phyloP scores from a whole-genome alignment of 768 basidiomycete species.

The Lentinula sp. region DNA sequence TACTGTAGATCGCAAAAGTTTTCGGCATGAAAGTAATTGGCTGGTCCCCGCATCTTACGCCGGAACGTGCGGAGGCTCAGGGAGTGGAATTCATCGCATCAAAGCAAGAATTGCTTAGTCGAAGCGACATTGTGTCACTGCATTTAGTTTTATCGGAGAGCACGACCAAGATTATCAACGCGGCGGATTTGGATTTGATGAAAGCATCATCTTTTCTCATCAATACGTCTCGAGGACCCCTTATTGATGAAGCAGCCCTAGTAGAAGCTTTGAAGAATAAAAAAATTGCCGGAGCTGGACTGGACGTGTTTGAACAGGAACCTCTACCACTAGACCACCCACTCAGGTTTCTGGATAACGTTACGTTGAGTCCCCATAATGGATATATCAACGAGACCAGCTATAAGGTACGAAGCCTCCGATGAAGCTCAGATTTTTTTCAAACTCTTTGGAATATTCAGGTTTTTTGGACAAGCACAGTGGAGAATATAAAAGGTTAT shows the following conservation, averaged over 20 bases:
- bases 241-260: slow-evolving; percentile 56
- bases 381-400: slow-evolving; percentile 49
- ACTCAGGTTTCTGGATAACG: slow-evolving; percentile 42
- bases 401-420: slow-evolving; percentile 34
- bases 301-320: slow-evolving; percentile 64
- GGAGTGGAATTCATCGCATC: slow-evolving; percentile 42
- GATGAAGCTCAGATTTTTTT: background rate
- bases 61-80: slow-evolving; percentile 37
- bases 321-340: slow-evolving; percentile 57
- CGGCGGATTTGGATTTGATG: slow-evolving; percentile 44
- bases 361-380: slow-evolving; percentile 56
- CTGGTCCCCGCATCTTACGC: slow-evolving; percentile 63
- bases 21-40: slow-evolving; percentile 56
- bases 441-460: slow-evolving; percentile 11
- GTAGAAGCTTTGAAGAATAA: slow-evolving; percentile 38
- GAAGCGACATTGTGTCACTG: slow-evolving; percentile 55
- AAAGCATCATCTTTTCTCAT: slow-evolving; percentile 54
- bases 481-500: slow-evolving; percentile 52
- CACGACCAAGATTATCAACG: slow-evolving; percentile 43
- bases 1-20: slow-evolving; percentile 45
- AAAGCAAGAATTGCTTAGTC: slow-evolving; percentile 47
- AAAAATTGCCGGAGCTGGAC: slow-evolving; percentile 50
- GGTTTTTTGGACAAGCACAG: slow-evolving; percentile 48
- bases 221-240: slow-evolving; percentile 62
- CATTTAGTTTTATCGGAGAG: slow-evolving; percentile 51